These are phyloP conservation scores for Kluyveromyces dobzhanskii DNA, from an alignment of 805 yeast genomes.

Conservation along the genomic window DNA sequence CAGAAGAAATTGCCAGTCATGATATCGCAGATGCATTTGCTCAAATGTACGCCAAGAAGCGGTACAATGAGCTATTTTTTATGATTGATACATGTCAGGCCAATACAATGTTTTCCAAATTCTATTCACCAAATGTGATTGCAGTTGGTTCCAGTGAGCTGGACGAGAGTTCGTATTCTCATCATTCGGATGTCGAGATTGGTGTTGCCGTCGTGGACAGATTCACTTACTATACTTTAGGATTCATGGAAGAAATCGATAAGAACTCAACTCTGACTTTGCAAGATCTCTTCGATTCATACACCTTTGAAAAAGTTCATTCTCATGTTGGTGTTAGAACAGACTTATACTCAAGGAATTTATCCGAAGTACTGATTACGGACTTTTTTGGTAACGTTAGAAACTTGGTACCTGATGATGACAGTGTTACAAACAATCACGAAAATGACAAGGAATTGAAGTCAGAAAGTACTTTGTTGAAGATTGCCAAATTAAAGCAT, in stretches of 20 bases:
- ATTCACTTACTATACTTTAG: constrained; percentile 86
- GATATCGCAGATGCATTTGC: constrained; percentile 96
- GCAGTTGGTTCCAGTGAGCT: constrained; percentile 87
- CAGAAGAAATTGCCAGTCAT: constrained; percentile 91
- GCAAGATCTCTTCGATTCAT: constrained; percentile 76
- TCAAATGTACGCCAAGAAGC: constrained; percentile 92
- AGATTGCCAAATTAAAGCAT: background rate
- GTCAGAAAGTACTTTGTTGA: background rate
- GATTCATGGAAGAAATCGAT: constrained; percentile 74
- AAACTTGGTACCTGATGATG: constrained; percentile 58
- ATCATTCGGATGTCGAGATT: constrained; percentile 88
- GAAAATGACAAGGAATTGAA: background rate
- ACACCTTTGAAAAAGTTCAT: constrained; percentile 77
- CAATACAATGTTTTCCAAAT: constrained; percentile 89
- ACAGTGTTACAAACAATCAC: constrained; percentile 11
- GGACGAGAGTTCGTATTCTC: constrained; percentile 89
- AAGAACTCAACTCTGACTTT: constrained; percentile 68
- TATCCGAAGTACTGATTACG: constrained; percentile 60
- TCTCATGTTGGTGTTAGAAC: constrained; percentile 90
- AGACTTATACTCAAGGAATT: constrained; percentile 61
- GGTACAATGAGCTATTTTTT: constrained; percentile 91
- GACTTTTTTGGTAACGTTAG: constrained; percentile 95
- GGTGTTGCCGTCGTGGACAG: constrained; percentile 98
- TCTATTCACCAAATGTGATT: constrained; percentile 85
- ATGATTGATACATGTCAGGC: constrained; percentile 99